Evolutionary conservation across 2,329 filamentous ascomycete genomes (phyloP), one percentile per base, ranked within the genome.

Genomic region (Microdochium nivale): DNA sequence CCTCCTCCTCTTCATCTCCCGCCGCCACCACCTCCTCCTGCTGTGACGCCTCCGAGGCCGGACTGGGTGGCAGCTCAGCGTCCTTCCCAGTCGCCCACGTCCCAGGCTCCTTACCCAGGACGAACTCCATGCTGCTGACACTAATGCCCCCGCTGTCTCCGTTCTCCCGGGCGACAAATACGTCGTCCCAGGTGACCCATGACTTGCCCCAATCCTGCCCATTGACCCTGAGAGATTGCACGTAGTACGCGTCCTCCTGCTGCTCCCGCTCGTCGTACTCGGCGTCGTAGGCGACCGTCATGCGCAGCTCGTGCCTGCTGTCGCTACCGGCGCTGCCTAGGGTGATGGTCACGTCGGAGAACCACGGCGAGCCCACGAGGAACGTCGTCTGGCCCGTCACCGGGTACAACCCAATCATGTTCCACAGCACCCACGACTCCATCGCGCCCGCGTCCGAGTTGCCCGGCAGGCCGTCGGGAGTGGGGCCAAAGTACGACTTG

Each of bases 381-480:
- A 87, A 87, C 1, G 80, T 84, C 0, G 81, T 81, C 69, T 87
- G 84, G 0, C 82, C 83, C 0, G 83, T 85, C 55, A 88, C 69
- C 1, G 84, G 84, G 57, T 86, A 87, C 25, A 87, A 67, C 2
- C 84, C 84, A 35, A 87, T 75, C 76, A 86, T 85, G 55, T 79
- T 80, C 80, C 84, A 88, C 9, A 86, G 66, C 2, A 86, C 65
- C 79, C 83, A 87, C 8, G 78, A 81, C 62, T 88, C 83, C 84
- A 88, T 87, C 14, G 85, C 82, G 7, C 86, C 86, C 1, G 83
- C 83, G 62, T 88, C 86, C 46, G 78, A 82, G 64, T 88, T 88
- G 0, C 86, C 86, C 0, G 85, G 85, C 0, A 88, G 70, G 0
- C 86, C 85, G 8, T 60, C 61, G 0, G 72, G 69, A 0, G 76